A percentile compares a stretch with the other conserved stretches of the same genome.
phyloP scores from a whole-genome alignment of 345 rosid genomes.

The Camelina neglecta region DNA sequence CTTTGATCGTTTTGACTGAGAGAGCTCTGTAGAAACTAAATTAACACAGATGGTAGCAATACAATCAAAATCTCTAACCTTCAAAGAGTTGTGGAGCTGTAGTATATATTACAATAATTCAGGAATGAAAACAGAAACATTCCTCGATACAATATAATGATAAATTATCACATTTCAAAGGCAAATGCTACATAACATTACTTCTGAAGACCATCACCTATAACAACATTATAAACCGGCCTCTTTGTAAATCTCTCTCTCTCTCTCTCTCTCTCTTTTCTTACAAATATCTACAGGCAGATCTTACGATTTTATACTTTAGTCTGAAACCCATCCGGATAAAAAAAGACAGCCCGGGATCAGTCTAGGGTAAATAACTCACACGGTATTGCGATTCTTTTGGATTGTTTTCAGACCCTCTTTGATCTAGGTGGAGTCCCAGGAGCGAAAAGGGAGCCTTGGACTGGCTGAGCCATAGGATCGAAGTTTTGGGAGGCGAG shows the following conservation, averaged over 20 bases:
- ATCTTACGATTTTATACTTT: conserved; percentile 9
- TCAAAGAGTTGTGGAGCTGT: neutral
- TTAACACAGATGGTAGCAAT: neutral
- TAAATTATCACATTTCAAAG: conserved; percentile 24
- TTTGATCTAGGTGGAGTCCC: conserved; percentile 63
- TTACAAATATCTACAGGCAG: conserved; percentile 38
- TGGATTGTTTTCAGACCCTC: conserved; percentile 43
- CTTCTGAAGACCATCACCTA: conserved; percentile 13
- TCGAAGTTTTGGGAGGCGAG: conserved; percentile 78
- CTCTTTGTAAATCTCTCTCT: neutral
- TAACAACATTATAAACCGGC: conserved; percentile 35
- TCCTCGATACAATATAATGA: conserved; percentile 11
- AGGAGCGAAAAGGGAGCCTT: conserved; percentile 53
- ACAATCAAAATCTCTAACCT: conserved; percentile 14
- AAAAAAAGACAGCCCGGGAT: conserved; percentile 21
- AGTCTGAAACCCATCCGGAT: conserved; percentile 27
- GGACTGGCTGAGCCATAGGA: conserved; percentile 54
- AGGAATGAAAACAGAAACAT: conserved; percentile 6
- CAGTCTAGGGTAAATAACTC: conserved; percentile 15
- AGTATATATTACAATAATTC: neutral
- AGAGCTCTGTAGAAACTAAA: too few relatives aligned
- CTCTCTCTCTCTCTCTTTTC: conserved; percentile 5
- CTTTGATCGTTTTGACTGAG: too few relatives aligned
- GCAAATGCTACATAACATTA: conserved; percentile 30
- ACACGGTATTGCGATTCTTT: neutral